phyloP scores from a whole-genome alignment of 257 asterid genomes.

The Nicotiana knightiana region DNA sequence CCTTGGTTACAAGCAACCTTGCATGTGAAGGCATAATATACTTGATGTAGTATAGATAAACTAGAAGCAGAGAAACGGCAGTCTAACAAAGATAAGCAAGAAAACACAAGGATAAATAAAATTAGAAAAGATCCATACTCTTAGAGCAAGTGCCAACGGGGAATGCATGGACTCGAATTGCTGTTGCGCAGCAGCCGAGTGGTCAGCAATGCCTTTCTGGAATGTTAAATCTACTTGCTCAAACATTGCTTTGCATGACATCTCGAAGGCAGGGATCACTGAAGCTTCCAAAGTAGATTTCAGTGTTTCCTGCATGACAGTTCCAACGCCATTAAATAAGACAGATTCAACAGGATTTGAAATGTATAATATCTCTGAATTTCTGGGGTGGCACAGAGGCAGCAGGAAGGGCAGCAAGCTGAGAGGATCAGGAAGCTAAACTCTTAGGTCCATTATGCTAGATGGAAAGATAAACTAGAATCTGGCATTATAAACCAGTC shows the following conservation, averaged over 20 bases:
- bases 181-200: conserved; percentile 63
- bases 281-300: conserved; percentile 78
- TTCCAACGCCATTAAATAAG: background rate
- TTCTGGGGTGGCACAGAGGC: background rate
- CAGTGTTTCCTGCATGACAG: conserved; percentile 65
- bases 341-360: background rate
- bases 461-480: background rate
- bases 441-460: background rate
- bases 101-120: background rate
- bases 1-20: background rate
- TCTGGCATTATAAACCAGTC: background rate
- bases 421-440: background rate
- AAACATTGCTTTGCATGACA: conserved; percentile 87
- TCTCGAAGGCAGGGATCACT: conserved; percentile 87
- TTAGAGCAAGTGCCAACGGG: conserved; percentile 65
- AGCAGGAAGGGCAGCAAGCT: background rate
- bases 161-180: conserved; percentile 81
- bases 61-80: background rate
- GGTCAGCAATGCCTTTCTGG: conserved; percentile 88
- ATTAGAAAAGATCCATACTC: conserved; percentile 40
- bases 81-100: background rate
- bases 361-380: background rate
- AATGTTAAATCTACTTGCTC: conserved; percentile 90
- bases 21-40: background rate
- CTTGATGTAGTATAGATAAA: background rate